Base-by-base conservation (phyloP, 805 yeast genomes). In the Nakazawaea anatomiae region DNA sequence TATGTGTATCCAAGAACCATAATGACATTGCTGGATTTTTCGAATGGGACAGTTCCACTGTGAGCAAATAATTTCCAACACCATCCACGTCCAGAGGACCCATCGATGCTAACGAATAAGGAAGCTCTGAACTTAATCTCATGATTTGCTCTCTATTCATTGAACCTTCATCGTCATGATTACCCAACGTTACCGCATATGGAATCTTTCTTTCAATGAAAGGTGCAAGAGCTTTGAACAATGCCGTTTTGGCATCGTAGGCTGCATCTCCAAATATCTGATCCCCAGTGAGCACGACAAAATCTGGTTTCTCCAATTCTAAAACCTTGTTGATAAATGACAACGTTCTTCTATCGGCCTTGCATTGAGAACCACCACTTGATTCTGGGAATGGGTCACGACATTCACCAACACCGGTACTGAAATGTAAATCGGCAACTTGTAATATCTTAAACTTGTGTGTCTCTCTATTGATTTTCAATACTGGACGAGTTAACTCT, bases 81-180 rank as follows among this genome's bases (percentile, higher is more conserved):
- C 99, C 99, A 40, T 80, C 80, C 4, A 87, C 73, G 25, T 77
- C 80, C 1, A 66, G 76, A 0, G 95, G 89, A 0, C 96, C 92
- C 1, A 75, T 55, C 28, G 64, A 60, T 0, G 89, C 76, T 11
- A 85, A 52, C 1, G 88, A 85, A 63, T 74, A 87, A 0, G 98
- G 99, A 46, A 92, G 68, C 1, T 67, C 58, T 7, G 71, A 56
- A 4, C 80, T 72, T 6, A 87, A 60, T 3, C 72, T 60, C 80
- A 90, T 85, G 41, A 89, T 60, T 56, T 82, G 79, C 50, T 67
- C 62, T 39, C 96, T 75, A 12, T 71, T 54, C 52, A 89, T 58
- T 4, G 83, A 76, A 0, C 96, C 92, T 67, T 91, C 96, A 60
- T 86, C 94, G 64, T 94, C 99, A 64, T 94, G 99, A 64, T 94